Percentiles rank a stretch among this genome's conserved stretches.
Evolutionary conservation across 2,329 filamentous ascomycete species (phyloP).

Genomic region (Verticillium klebahnii): DNA sequence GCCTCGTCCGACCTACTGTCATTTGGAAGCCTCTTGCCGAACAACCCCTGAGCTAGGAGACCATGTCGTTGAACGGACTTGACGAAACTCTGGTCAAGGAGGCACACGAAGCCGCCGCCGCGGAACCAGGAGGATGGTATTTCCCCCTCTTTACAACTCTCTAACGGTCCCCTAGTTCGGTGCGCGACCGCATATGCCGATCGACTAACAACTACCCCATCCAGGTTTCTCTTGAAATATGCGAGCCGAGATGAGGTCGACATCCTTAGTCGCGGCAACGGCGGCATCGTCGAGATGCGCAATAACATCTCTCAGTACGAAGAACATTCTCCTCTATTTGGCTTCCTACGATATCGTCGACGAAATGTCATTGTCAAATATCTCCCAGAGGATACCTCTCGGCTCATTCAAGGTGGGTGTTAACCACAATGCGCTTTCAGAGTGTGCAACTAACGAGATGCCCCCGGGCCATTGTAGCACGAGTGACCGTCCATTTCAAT

Average conservation of each 20-base stretch:
- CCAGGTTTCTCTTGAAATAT: conserved; percentile 93
- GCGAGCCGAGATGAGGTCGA: conserved; percentile 82
- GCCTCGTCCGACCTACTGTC: too few species aligned
- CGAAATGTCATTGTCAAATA: conserved; percentile 91
- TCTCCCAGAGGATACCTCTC: conserved; percentile 83
- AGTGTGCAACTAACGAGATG: background rate
- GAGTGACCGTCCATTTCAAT: conserved; percentile 70
- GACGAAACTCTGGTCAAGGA: conserved; percentile 77
- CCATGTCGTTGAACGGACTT: conserved; percentile 94
- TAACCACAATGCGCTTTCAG: background rate
- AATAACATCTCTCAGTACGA: conserved; percentile 68
- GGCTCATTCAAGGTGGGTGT: conserved; percentile 80
- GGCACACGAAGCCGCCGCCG: conserved; percentile 73
- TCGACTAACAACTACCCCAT: background rate
- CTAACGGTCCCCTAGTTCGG: too few species aligned
- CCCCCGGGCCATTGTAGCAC: conserved; percentile 49
- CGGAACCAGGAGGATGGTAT: conserved; percentile 92
- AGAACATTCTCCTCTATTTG: conserved; percentile 84
- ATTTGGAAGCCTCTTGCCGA: too few species aligned
- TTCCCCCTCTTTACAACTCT: conserved; percentile 20
- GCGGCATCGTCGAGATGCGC: conserved; percentile 80
- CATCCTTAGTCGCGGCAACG: conserved; percentile 69
- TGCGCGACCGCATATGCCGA: too few species aligned
- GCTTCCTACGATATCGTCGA: conserved; percentile 83
- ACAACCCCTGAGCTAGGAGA: background rate